These are phyloP conservation scores for Aphanomyces cochlioides DNA, from an alignment of 352 stramenopile species.

Conservation along the genomic window DNA sequence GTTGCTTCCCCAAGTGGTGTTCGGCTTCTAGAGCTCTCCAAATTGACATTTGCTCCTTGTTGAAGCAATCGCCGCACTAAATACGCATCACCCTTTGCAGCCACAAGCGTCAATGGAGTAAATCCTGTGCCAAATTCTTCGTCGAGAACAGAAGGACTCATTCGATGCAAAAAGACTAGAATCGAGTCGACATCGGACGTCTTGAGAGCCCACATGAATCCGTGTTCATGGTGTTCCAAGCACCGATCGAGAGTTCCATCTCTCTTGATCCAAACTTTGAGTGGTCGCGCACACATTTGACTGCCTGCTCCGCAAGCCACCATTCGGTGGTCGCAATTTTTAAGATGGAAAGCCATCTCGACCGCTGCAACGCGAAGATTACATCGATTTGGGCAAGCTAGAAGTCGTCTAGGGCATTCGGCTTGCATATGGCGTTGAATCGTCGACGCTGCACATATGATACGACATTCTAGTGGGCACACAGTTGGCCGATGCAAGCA, in stretches of 20 bases:
- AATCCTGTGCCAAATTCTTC: slow-evolving; percentile 68
- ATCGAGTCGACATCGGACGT: slow-evolving; percentile 55
- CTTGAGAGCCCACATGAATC: slow-evolving; percentile 61
- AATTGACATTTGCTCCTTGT: slow-evolving; percentile 65
- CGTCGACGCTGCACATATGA: slow-evolving; percentile 37
- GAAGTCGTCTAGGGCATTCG: slow-evolving; percentile 53
- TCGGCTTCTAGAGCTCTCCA: slow-evolving; percentile 59
- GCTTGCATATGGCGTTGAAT: slow-evolving; percentile 45
- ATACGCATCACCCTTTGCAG: slow-evolving; percentile 44
- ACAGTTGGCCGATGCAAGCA: slow-evolving; percentile 46
- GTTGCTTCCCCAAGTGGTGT: slow-evolving; percentile 62
- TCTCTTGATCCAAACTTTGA: slow-evolving; percentile 57
- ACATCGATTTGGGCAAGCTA: slow-evolving; percentile 59
- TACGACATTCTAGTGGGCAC: slow-evolving; percentile 56
- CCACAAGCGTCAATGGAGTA: slow-evolving; percentile 49
- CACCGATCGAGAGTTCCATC: slow-evolving; percentile 33
- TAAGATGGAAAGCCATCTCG: slow-evolving; percentile 54
- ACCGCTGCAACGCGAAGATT: slow-evolving; percentile 55
- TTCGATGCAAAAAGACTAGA: slow-evolving; percentile 53
- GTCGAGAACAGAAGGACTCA: slow-evolving; percentile 43
- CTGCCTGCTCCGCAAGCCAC: slow-evolving; percentile 53
- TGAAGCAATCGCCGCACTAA: slow-evolving; percentile 55
- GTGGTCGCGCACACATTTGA: slow-evolving; percentile 49
- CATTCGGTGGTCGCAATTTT: slow-evolving; percentile 59
- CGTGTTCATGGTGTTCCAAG: slow-evolving; percentile 48